Percentiles rank a stretch among this genome's conserved stretches.
Evolutionary conservation across 2,329 filamentous ascomycete species (phyloP).

Genomic region (Alternaria infectoria): DNA sequence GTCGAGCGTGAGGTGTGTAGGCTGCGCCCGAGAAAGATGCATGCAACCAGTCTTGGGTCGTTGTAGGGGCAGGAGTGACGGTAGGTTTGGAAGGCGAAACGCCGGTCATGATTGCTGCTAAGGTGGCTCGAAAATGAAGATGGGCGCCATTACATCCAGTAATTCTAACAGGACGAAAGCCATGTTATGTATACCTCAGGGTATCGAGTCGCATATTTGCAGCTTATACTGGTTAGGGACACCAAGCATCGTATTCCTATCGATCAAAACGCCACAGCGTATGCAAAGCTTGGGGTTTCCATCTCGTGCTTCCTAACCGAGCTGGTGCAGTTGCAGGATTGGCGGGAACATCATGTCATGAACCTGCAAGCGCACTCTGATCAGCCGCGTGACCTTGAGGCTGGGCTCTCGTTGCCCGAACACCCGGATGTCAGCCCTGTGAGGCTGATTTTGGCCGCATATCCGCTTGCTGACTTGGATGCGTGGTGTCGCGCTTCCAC

Average conservation of each 20-base stretch:
- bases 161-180: not conserved
- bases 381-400: slow-evolving; percentile 2
- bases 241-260: slow-evolving; percentile 4
- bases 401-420: not conserved
- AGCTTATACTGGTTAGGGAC: not conserved
- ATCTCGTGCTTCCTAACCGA: not conserved
- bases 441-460: not conserved
- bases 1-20: not conserved
- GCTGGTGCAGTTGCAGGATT: not conserved
- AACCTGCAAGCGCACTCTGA: not conserved
- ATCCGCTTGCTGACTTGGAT: not conserved
- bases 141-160: not conserved
- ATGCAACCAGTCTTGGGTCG: not conserved
- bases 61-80: not conserved
- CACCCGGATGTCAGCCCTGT: not conserved
- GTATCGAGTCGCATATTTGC: not conserved
- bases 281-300: not conserved
- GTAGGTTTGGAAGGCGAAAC: not conserved
- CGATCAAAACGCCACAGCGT: not conserved
- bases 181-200: not conserved
- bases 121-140: not conserved
- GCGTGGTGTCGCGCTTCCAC: not conserved
- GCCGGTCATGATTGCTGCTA: not conserved
- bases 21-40: not conserved
- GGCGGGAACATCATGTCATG: not conserved